Conservation (phyloP, 345 rosid species). For the Murraya paniculata region DNA sequence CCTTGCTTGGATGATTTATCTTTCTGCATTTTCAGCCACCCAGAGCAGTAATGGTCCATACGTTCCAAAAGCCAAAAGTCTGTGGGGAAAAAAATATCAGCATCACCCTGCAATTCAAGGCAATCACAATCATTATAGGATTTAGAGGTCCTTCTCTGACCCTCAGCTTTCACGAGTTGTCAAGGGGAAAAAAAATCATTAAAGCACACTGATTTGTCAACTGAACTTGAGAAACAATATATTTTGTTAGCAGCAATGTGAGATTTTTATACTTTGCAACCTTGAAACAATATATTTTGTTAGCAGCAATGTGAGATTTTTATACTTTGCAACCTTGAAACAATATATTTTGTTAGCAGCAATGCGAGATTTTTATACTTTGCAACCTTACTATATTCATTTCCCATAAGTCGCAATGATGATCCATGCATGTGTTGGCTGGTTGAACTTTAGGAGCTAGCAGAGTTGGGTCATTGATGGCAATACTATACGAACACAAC, state of each 20-base stretch:
- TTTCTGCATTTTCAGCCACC: constrained; percentile 55
- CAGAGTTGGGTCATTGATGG: neutral
- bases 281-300: no score
- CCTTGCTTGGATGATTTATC: constrained; percentile 58
- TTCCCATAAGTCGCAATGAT: neutral
- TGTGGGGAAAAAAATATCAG: constrained; percentile 94
- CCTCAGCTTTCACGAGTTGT: neutral
- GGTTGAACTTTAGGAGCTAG: neutral
- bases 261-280: no score
- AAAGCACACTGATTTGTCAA: constrained; percentile 1
- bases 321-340: neutral
- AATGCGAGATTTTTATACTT: neutral
- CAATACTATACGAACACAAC: neutral
- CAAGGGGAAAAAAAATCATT: no score
- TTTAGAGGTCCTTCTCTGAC: neutral
- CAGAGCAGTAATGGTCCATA: constrained; percentile 90
- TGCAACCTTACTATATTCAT: neutral
- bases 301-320: no score
- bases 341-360: neutral
- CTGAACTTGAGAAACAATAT: neutral
- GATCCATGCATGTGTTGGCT: no score
- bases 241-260: neutral
- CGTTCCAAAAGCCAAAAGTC: constrained; percentile 90
- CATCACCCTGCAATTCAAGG: constrained; percentile 74
- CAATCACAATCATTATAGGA: neutral